These are phyloP conservation scores for Hyphodiscus sp. DNA, from an alignment of 2,329 filamentous ascomycete species.

Conservation along the genomic window DNA sequence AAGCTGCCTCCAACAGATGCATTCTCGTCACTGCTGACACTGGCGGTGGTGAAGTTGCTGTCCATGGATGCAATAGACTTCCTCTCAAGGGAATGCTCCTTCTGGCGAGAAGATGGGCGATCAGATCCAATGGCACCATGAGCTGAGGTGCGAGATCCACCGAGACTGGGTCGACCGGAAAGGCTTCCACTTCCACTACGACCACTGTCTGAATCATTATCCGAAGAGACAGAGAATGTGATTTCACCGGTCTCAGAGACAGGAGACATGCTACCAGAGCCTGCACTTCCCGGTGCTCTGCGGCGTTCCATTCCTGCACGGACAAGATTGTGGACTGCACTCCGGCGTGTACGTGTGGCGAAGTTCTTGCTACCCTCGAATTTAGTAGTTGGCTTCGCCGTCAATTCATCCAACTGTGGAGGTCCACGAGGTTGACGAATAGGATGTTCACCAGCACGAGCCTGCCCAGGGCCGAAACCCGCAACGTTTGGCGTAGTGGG, in stretches of 20 bases:
- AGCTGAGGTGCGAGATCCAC: conserved; percentile 69
- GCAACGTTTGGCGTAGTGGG: conserved; percentile 75
- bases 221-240: conserved; percentile 57
- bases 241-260: conserved; percentile 73
- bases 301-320: conserved; percentile 84
- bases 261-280: conserved; percentile 80
- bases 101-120: conserved; percentile 66
- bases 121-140: conserved; percentile 86
- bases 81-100: conserved; percentile 50
- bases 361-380: conserved; percentile 98
- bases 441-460: conserved; percentile 89
- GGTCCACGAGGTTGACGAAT: conserved; percentile 88
- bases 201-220: conserved; percentile 66
- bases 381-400: conserved; percentile 82
- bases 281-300: conserved; percentile 55
- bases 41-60: conserved; percentile 52
- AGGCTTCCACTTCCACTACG: conserved; percentile 74
- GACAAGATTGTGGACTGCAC: conserved; percentile 85
- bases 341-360: conserved; percentile 82
- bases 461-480: conserved; percentile 84
- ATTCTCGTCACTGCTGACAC: conserved; percentile 57
- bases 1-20: conserved; percentile 54
- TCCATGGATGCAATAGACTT: conserved; percentile 37
- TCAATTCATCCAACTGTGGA: conserved; percentile 84
- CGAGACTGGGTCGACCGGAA: conserved; percentile 60